A percentile compares a stretch with the other conserved stretches of the same genome.
Evolutionary conservation across 2,329 filamentous ascomycete species (phyloP).

Genomic region (Dothideomycetidae sp.): DNA sequence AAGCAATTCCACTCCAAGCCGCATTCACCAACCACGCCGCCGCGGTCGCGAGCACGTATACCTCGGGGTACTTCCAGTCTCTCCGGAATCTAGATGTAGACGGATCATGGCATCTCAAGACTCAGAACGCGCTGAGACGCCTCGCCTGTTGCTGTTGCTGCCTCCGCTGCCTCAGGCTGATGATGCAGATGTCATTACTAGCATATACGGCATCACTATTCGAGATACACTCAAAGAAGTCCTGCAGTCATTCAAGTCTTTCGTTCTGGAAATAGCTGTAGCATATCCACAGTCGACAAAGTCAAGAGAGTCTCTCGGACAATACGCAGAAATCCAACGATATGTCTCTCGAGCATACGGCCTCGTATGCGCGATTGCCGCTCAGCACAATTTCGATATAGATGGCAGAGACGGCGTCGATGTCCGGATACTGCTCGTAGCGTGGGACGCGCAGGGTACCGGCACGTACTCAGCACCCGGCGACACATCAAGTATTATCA

Average conservation of each 20-base stretch:
- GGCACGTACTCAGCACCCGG: conserved; percentile 20
- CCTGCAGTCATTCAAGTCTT: conserved; percentile 22
- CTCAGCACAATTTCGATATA: conserved; percentile 47
- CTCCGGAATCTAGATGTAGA: too few species aligned
- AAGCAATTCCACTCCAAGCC: too few species aligned
- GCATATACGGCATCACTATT: conserved; percentile 30
- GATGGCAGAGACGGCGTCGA: conserved; percentile 59
- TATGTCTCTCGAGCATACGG: conserved; percentile 66
- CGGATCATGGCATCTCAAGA: too few species aligned
- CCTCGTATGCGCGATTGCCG: conserved; percentile 58
- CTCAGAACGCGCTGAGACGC: conserved; percentile 14
- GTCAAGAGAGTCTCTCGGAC: conserved; percentile 37
- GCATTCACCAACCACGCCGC: too few species aligned
- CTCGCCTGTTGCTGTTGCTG: conserved; percentile 29
- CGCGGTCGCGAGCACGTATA: too few species aligned
- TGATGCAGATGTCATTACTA: conserved; percentile 28
- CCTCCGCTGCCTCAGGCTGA: conserved; percentile 29
- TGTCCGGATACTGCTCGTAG: conserved; percentile 57
- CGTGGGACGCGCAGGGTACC: conserved; percentile 34
- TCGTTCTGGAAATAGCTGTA: conserved; percentile 45
- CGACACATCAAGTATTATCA: conserved; percentile 32
- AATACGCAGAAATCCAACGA: conserved; percentile 57
- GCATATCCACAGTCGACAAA: conserved; percentile 46
- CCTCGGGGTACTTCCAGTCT: too few species aligned
- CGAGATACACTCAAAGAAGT: conserved; percentile 29